These are phyloP conservation scores for Clarireedia hainanense DNA, from an alignment of 2,329 filamentous ascomycete genomes.

Conservation along the genomic window DNA sequence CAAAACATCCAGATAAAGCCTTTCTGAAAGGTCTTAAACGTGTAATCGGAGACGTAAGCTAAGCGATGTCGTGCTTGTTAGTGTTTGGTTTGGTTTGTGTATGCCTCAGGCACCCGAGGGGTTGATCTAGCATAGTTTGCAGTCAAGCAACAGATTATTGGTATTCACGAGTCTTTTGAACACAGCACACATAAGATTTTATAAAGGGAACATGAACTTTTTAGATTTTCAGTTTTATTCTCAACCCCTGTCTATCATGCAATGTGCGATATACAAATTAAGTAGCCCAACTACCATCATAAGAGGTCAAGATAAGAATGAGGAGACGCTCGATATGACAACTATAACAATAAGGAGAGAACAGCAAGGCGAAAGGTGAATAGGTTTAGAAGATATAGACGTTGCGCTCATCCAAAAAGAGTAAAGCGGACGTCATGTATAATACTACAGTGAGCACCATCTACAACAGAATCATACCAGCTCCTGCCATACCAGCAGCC, in stretches of 20 bases:
- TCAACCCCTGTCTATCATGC: background rate
- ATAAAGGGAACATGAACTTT: background rate
- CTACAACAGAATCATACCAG: constrained; percentile 48
- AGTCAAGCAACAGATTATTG: background rate
- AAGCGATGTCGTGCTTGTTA: constrained; percentile 6
- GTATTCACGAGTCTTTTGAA: background rate
- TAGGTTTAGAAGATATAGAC: background rate
- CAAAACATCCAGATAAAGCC: background rate
- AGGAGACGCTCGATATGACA: background rate
- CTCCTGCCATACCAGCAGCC: constrained; percentile 42
- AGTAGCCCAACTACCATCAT: background rate
- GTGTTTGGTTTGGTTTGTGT: background rate
- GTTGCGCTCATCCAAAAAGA: background rate
- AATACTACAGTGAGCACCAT: constrained; percentile 1
- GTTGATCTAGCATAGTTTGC: background rate
- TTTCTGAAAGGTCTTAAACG: background rate
- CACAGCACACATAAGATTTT: background rate
- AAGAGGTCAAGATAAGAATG: background rate
- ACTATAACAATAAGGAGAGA: background rate
- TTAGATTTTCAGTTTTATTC: background rate
- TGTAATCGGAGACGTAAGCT: constrained; percentile 2
- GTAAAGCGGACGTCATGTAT: background rate
- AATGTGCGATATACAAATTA: constrained; percentile 10
- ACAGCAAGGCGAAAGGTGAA: background rate
- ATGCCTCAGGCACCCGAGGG: background rate